Conservation (phyloP, 106 monocot genomes). For the Acanthochlamys bracteata region DNA sequence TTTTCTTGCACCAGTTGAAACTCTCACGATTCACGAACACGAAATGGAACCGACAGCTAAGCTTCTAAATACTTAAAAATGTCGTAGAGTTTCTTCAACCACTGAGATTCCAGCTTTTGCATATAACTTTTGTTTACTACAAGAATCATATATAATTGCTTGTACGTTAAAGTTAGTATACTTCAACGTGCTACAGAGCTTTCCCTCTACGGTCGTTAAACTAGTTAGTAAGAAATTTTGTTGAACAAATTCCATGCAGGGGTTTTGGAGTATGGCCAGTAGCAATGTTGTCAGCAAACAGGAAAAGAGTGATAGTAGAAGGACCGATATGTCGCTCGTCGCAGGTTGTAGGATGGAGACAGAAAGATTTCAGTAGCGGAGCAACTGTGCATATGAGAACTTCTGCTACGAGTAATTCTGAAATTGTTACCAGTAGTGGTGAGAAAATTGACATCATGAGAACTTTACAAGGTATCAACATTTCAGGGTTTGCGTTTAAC, state of each 20-base stretch:
- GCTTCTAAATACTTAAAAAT: too few species aligned
- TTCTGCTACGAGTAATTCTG: neutral
- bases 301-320: constrained; percentile 54
- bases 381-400: neutral
- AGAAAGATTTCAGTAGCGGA: constrained; percentile 16
- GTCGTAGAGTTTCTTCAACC: too few species aligned
- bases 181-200: too few species aligned
- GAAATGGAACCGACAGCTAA: too few species aligned
- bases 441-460: neutral
- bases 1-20: too few species aligned
- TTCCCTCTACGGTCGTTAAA: too few species aligned
- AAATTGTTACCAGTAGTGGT: neutral
- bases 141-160: too few species aligned
- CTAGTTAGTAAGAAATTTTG: too few species aligned
- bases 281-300: constrained; percentile 49
- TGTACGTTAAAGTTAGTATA: too few species aligned
- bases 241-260: constrained; percentile 20
- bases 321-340: constrained; percentile 59
- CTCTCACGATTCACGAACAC: too few species aligned
- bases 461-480: constrained; percentile 22
- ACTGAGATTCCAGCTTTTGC: neutral
- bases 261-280: constrained; percentile 72
- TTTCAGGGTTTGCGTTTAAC: constrained; percentile 63
- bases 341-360: constrained; percentile 48
- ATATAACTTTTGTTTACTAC: too few species aligned